Base-by-base conservation (phyloP, 2,329 filamentous ascomycete genomes). In the Fusarium camptoceras region DNA sequence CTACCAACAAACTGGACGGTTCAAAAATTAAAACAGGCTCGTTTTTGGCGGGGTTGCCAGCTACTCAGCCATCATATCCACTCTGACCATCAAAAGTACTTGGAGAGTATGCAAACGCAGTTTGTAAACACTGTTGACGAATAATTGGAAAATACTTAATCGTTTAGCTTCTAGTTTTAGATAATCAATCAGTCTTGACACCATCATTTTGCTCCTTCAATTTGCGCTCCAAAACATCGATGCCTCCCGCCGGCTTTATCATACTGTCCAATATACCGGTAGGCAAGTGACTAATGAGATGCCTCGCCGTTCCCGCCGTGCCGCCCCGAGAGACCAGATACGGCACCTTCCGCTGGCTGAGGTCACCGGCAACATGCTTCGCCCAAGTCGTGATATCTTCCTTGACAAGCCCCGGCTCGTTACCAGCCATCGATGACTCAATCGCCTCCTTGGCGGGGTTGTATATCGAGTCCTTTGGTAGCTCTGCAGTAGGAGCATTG, bases 271-370 rank as follows among this genome's bases (percentile, higher is more conserved):
- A 43, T 0, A 48, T 50, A 0, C 71, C 67, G 16, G 51, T 61
- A 3, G 71, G 70, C 34, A 73, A 46, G 1, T 71, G 6, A 11
- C 34, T n/a, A n/a, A 56, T 55, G 1, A 37, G 60, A 24, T 64
- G 9, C 8, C 67, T 44, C 16, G 44, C 67, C 0, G 25, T 20
- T 2, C 49, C 58, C 3, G 71, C 71, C 3, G 34, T 50, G 8
- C 28, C 51, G 4, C 71, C 71, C 24, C 64, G 65, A 15, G 16
- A 71, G 2, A 73, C 34, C 2, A 61, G 5, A 22, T 57, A 34
- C 1, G 71, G 60, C 11, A 71, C 64, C n/a, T 73, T 73, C 0
- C n/a, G 50, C 15, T 63, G 59, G 39, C 58, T 71, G 15, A 73
- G 18, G 15, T 73, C 70, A 9, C 12, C 16, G 14, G 55, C 68